These are phyloP conservation scores for Glomus cerebriforme DNA, from an alignment of 192 early-diverging fungal species.

Conservation along the genomic window DNA sequence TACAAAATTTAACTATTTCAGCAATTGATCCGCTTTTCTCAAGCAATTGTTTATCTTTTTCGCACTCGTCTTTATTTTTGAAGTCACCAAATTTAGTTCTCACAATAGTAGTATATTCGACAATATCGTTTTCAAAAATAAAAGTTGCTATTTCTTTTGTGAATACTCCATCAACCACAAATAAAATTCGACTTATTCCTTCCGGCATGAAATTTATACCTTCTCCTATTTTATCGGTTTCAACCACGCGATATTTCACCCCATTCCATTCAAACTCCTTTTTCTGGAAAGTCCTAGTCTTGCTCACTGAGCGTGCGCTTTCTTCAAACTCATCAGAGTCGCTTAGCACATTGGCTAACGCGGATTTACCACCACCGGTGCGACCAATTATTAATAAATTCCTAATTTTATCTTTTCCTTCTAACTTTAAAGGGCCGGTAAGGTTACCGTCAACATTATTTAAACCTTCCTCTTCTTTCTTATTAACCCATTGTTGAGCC, in stretches of 20 bases:
- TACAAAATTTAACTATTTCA: background rate
- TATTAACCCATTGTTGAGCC: no score
- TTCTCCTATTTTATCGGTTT: background rate
- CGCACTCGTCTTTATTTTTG: background rate
- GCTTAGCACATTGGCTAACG: constrained; percentile 15
- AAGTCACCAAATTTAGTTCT: no score
- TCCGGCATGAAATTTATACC: background rate
- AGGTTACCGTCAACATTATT: no score
- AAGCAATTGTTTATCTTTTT: constrained; percentile 3
- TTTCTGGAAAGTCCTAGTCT: background rate
- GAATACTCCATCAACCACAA: no score
- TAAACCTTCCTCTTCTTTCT: no score
- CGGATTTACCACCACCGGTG: constrained; percentile 11
- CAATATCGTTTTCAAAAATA: constrained; percentile 1
- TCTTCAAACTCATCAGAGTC: background rate
- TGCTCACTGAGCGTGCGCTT: background rate
- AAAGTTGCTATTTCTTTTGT: background rate
- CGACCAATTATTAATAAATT: no score
- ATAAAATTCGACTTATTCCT: constrained; percentile 1
- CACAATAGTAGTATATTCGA: constrained; percentile 10
- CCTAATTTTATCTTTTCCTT: background rate
- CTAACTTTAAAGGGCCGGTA: no score
- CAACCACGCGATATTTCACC: background rate
- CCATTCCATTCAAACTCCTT: background rate
- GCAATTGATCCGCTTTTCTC: background rate